phyloP scores from a whole-genome alignment of 306 rosid genomes.

The Medicago arabica region DNA sequence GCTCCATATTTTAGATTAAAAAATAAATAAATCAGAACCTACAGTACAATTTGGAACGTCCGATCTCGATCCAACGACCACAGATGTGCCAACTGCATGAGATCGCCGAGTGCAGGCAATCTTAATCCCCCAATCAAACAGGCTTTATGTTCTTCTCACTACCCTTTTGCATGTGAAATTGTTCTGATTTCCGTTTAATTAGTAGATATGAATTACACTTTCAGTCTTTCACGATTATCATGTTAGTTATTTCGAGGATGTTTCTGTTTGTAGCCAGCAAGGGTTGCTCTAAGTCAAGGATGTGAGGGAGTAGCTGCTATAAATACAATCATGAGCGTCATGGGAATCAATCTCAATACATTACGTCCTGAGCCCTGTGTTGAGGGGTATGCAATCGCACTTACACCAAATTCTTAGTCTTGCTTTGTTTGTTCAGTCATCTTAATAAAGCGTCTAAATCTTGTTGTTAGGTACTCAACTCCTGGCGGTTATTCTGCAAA shows the following conservation, averaged over 20 bases:
- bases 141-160: too few relatives aligned
- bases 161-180: constrained; percentile 5
- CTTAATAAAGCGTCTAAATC: constrained; percentile 25
- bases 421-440: constrained; percentile 30
- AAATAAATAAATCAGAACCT: neutral
- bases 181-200: neutral
- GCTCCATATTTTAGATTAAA: too few relatives aligned
- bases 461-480: constrained; percentile 81
- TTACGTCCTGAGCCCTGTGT: constrained; percentile 98
- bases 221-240: constrained; percentile 27
- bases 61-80: neutral
- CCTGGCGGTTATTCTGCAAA: constrained; percentile 97
- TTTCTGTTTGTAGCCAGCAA: constrained; percentile 71
- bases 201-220: neutral
- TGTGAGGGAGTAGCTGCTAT: constrained; percentile 92
- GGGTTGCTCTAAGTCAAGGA: constrained; percentile 82
- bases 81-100: neutral
- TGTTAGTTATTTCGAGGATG: constrained; percentile 32
- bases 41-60: neutral
- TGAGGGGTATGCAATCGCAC: constrained; percentile 77
- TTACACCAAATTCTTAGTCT: constrained; percentile 30
- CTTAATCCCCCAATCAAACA: too few relatives aligned
- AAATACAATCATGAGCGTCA: constrained; percentile 95
- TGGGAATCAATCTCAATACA: constrained; percentile 91
- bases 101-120: neutral